Base-by-base conservation (phyloP, 2,329 filamentous ascomycete species). In the Spiromastix sp. region DNA sequence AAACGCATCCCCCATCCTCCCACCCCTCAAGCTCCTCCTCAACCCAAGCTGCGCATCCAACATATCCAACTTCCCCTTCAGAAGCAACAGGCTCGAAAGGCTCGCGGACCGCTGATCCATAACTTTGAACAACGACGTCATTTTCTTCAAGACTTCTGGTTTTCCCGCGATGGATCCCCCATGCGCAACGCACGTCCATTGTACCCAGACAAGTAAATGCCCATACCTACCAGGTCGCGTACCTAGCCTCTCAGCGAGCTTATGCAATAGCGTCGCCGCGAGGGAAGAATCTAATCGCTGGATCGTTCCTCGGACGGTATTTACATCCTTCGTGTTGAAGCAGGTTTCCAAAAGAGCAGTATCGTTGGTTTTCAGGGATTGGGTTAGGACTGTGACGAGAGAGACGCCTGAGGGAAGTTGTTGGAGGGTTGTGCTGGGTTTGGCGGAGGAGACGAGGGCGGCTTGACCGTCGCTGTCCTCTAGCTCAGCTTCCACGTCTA, bases 51-150 rank as follows among this genome's bases (percentile, higher is more conserved):
- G 91, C 5, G 85, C 80, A 50, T 91, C 82, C 32, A 96, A 71
- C 75, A 98, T 85, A 54, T 96, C 89, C 20, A 98, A 71, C 61
- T 95, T 94, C 16, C 91, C 91, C 66, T 95, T 95, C 41, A 98
- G 71, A 13, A 87, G 75, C 22, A 98, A 68, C 30, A 98, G 67
- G 45, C 82, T 85, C 42, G 82, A 78, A 16, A 96, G 69, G 11
- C 85, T 86, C 44, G 79, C 79, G 21, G 86, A 81, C 27, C 91
- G 78, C 62, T 93, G 85, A 43, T 86, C 81, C 40, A 96, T 74
- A 12, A 96, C 89, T 53, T 82, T 81, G 58, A 89, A 84, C 36
- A 98, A 69, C 26, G 81, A 79, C 31, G 74, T 71, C 40, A 98
- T 72, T 54, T 80, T 79, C 52, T 79, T 78, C 47, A 91, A 72